These are phyloP conservation scores for Bipolaris oryzae DNA, from an alignment of 2,329 filamentous ascomycete species.

Conservation along the genomic window DNA sequence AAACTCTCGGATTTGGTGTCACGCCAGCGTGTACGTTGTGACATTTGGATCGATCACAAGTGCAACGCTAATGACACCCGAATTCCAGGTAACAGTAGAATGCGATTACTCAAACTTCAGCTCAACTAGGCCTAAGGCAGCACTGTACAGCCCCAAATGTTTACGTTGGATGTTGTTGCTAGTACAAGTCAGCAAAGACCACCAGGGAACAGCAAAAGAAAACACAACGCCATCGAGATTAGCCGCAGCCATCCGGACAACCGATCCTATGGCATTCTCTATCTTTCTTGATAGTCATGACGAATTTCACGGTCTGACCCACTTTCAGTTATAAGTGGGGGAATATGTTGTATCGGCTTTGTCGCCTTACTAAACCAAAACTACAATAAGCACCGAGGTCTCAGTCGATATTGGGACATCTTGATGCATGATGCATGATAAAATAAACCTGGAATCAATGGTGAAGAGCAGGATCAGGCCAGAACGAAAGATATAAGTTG, in stretches of 20 bases:
- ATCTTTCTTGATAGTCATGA: constrained; percentile 29
- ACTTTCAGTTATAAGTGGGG: constrained; percentile 43
- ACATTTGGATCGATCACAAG: neutral
- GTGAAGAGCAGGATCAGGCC: constrained; percentile 31
- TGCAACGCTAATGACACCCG: constrained; percentile 1
- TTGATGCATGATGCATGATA: neutral
- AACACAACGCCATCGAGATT: constrained; percentile 49
- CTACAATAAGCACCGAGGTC: constrained; percentile 44
- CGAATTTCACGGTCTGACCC: constrained; percentile 45
- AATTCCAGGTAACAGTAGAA: constrained; percentile 65
- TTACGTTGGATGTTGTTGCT: constrained; percentile 76
- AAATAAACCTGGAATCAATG: constrained; percentile 27
- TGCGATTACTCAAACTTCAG: constrained; percentile 58
- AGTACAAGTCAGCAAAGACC: constrained; percentile 13
- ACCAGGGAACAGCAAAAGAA: neutral
- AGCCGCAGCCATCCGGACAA: constrained; percentile 51
- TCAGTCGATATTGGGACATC: constrained; percentile 50
- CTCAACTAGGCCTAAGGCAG: neutral
- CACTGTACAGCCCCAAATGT: constrained; percentile 57
- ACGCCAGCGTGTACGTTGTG: neutral
- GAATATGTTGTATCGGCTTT: constrained; percentile 40
- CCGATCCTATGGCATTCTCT: neutral
- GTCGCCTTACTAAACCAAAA: constrained; percentile 41
- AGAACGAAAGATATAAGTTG: neutral
- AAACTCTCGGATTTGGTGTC: neutral